Evolutionary conservation across 202 grass and related monocot genomes (phyloP).

Genomic region (Hordeum pubiflorum): DNA sequence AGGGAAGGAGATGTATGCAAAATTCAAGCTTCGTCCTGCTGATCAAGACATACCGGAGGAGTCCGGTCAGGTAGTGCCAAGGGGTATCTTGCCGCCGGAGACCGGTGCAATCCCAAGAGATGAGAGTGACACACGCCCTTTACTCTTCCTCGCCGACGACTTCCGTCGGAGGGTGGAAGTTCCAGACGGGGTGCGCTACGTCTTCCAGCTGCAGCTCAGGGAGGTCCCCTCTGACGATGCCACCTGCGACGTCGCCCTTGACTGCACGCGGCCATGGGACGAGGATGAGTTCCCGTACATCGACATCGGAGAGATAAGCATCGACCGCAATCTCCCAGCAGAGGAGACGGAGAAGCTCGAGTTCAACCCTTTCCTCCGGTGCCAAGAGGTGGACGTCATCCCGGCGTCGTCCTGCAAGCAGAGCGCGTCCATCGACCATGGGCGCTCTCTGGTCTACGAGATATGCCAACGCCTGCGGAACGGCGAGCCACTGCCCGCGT

Average conservation of each 20-base stretch:
- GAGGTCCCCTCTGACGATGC: conserved; percentile 31
- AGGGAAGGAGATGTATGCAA: conserved; percentile 56
- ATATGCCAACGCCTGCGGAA: conserved; percentile 54
- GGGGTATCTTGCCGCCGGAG: conserved; percentile 52
- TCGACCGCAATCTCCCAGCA: conserved; percentile 31
- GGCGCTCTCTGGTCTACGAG: conserved; percentile 54
- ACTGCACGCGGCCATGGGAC: conserved; percentile 66
- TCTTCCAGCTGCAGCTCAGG: conserved; percentile 54
- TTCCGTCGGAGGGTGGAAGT: conserved; percentile 39
- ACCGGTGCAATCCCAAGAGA: conserved; percentile 60
- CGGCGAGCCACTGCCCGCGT: conserved; percentile 35
- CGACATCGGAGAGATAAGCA: conserved; percentile 49
- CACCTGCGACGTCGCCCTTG: conserved; percentile 35
- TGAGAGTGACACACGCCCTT: conserved; percentile 43
- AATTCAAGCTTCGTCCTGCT: conserved; percentile 53
- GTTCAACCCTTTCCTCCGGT: conserved; percentile 68
- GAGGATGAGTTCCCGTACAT: conserved; percentile 48
- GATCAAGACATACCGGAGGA: conserved; percentile 37
- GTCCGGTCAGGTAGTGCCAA: conserved; percentile 43
- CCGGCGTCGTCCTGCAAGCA: conserved; percentile 45
- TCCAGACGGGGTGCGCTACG: conserved; percentile 37
- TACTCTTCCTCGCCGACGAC: conserved; percentile 62
- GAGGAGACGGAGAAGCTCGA: conserved; percentile 55
- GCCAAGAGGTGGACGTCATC: conserved; percentile 57
- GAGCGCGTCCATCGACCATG: conserved; percentile 72